Conservation (phyloP, 306 rosid genomes). For the Rosa chinensis region DNA sequence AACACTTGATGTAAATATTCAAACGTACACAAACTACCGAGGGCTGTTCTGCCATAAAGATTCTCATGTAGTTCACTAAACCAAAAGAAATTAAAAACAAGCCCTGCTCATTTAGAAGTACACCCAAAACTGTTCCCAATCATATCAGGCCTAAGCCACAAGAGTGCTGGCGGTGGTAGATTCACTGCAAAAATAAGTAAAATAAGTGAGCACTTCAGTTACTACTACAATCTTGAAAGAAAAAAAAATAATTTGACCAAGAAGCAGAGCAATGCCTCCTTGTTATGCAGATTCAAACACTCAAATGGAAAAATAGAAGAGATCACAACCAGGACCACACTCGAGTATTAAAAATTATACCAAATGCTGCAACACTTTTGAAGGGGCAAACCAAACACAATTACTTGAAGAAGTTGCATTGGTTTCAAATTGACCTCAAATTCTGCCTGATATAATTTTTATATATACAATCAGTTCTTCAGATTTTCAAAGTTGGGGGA, state of each 20-base stretch:
- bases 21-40: neutral
- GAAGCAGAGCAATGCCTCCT: neutral
- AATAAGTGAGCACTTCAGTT: neutral
- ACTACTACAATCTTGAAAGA: neutral
- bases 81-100: constrained; percentile 17
- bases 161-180: constrained; percentile 70
- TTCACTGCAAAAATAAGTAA: constrained; percentile 39
- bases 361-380: neutral
- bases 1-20: neutral
- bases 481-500: neutral
- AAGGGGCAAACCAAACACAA: neutral
- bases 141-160: constrained; percentile 50
- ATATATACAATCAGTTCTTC: neutral
- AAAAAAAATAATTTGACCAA: neutral
- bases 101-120: constrained; percentile 23
- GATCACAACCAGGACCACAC: neutral
- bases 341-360: neutral
- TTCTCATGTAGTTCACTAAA: constrained; percentile 11
- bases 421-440: neutral
- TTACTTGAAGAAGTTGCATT: neutral
- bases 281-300: neutral
- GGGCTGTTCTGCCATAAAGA: neutral
- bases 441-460: too few relatives aligned
- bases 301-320: neutral
- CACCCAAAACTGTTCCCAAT: constrained; percentile 24